Base-by-base conservation (phyloP, 345 rosid species). In the Durio zibethinus region DNA sequence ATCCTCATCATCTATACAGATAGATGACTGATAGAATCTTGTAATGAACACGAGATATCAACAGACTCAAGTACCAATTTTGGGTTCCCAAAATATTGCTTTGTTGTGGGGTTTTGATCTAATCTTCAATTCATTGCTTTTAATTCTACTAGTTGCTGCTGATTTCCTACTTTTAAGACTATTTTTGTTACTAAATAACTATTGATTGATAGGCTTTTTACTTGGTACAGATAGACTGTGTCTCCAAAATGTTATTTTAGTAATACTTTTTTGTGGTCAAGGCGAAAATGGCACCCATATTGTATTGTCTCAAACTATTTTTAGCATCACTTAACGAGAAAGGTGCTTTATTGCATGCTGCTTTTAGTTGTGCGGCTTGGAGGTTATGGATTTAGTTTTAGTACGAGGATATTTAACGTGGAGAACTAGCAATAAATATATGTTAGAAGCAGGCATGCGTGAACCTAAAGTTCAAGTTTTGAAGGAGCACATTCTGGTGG, bases 141-240 rank as follows among this genome's bases (percentile, higher is more conserved):
- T 78, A 42, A 2, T 56, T 82, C 27, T 23, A 62, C 73, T 75
- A 74, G 77, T 70, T 42, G 62, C 73, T 78, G 62, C 62, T 40
- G 40, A 75, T 72, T 73, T 80, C 61, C 66, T 74, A 74, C 83
- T 82, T 82, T 85, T 83, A 70, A 78, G 77, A 79, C 57, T 62
- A 45, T 31, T 38, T 66, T 45, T 64, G 16, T 73, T 70, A 43
- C 82, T 78, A 4, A 59, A 83, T 74, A 80, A 54, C 68, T 67
- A 52, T 50, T 14, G 64, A 62, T 59, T 65, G 50, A 60, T 69
- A 69, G 54, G 79, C 81, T 76, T 83, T 76, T 74, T 33, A 77
- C 76, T 78, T 60, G 45, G 72, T 68, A 75, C 88, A 84, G 84
- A 70, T 84, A 63, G 85, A 29, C 74, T 63, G 64, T 81, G 83